phyloP scores from a whole-genome alignment of 306 rosid genomes.

The Vachellia collinsii region DNA sequence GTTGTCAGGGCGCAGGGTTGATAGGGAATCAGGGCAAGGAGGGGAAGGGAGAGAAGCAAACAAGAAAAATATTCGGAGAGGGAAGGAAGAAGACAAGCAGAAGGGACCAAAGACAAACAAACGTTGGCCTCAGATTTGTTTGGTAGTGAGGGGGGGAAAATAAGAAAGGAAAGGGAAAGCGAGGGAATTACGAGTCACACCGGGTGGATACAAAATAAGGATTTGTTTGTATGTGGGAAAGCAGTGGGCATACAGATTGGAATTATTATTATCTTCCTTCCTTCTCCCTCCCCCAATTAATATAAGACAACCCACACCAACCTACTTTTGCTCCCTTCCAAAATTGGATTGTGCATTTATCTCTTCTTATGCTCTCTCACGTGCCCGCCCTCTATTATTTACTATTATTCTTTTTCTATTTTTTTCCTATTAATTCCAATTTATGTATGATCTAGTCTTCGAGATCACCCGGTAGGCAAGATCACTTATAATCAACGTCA shows the following conservation, averaged over 20 bases:
- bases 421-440: no score
- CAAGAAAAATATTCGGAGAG: constrained; percentile 53
- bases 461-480: no score
- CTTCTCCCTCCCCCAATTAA: background rate
- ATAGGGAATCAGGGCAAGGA: constrained; percentile 54
- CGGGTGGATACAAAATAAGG: constrained; percentile 44
- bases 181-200: background rate
- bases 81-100: no score
- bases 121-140: constrained; percentile 49
- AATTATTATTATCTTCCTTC: constrained; percentile 15
- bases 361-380: constrained; percentile 52
- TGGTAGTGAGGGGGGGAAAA: constrained; percentile 40
- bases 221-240: constrained; percentile 47
- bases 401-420: no score
- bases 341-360: constrained; percentile 54
- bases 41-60: background rate
- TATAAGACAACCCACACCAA: constrained; percentile 57
- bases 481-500: no score
- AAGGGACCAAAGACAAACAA: constrained; percentile 84
- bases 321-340: constrained; percentile 49
- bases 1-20: constrained; percentile 56
- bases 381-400: constrained; percentile 18
- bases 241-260: constrained; percentile 54
- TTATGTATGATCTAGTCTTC: no score
- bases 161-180: constrained; percentile 36